Conservation (phyloP, 148 eudicot species). For the Agrostemma githago region DNA sequence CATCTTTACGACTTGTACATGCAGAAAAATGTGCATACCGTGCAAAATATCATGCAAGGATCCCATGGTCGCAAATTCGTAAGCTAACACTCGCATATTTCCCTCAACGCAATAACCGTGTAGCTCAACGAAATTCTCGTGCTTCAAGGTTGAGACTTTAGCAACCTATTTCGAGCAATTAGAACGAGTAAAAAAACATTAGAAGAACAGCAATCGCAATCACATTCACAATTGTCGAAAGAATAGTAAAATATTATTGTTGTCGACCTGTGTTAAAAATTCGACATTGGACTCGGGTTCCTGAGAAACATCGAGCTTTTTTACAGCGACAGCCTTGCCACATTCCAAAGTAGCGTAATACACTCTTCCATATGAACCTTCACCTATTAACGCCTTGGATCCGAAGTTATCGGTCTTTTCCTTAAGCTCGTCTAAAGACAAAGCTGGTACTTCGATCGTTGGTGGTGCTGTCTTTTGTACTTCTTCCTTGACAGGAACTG, state of each 20-base stretch:
- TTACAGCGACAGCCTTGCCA: slow-evolving; percentile 59
- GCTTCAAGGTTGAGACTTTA: slow-evolving; percentile 52
- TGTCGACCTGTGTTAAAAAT: slow-evolving; percentile 54
- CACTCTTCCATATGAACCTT: slow-evolving; percentile 70
- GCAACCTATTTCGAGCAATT: slow-evolving; percentile 37
- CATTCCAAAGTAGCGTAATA: slow-evolving; percentile 49
- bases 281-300: slow-evolving; percentile 56
- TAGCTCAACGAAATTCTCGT: slow-evolving; percentile 59
- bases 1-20: neutral
- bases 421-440: slow-evolving; percentile 49
- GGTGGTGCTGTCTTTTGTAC: slow-evolving; percentile 44
- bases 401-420: slow-evolving; percentile 70
- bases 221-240: too few species aligned
- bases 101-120: slow-evolving; percentile 66
- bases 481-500: slow-evolving; percentile 42
- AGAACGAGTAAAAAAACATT: slow-evolving; percentile 1
- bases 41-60: slow-evolving; percentile 65
- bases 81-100: slow-evolving; percentile 51
- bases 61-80: slow-evolving; percentile 70
- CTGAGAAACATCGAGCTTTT: slow-evolving; percentile 58
- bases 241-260: neutral
- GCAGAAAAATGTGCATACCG: slow-evolving; percentile 25
- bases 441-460: slow-evolving; percentile 45
- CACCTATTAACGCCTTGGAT: slow-evolving; percentile 60
- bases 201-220: neutral